Conservation (phyloP, 305 asterid species). For the Striga hermonthica region DNA sequence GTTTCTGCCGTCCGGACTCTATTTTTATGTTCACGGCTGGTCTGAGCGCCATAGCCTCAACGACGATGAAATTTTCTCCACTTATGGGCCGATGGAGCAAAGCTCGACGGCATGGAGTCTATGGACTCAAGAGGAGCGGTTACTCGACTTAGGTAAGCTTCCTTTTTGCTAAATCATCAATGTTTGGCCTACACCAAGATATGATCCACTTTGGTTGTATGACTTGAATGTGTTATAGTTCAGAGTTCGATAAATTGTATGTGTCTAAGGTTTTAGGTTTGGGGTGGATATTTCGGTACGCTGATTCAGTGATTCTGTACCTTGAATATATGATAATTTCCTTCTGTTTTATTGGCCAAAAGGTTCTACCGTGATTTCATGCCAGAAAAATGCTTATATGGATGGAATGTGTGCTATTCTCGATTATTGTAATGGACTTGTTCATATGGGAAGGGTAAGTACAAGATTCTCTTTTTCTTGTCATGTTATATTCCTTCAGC, state of each 20-base stretch:
- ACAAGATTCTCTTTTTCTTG: constrained; percentile 6
- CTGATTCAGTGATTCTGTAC: not conserved
- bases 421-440: constrained; percentile 88
- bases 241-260: not conserved
- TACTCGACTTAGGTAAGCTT: too few relatives aligned
- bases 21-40: too few relatives aligned
- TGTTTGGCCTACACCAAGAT: not conserved
- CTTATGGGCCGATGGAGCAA: too few relatives aligned
- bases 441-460: constrained; percentile 88
- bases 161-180: not conserved
- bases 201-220: not conserved
- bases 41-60: too few relatives aligned
- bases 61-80: too few relatives aligned
- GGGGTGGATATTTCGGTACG: too few relatives aligned
- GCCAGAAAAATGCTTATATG: constrained; percentile 86
- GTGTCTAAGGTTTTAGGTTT: too few relatives aligned
- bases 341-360: constrained; percentile 44
- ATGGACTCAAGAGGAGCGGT: too few relatives aligned
- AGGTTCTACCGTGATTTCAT: constrained; percentile 70
- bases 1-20: too few relatives aligned
- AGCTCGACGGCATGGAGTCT: too few relatives aligned
- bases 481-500: not conserved
- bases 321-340: constrained; percentile 13
- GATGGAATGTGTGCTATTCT: constrained; percentile 77
- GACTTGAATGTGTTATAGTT: not conserved